Percentiles rank a stretch among this genome's conserved stretches.
Evolutionary conservation across 139 green algal species (phyloP).

Genomic region (Asterochloris erici): DNA sequence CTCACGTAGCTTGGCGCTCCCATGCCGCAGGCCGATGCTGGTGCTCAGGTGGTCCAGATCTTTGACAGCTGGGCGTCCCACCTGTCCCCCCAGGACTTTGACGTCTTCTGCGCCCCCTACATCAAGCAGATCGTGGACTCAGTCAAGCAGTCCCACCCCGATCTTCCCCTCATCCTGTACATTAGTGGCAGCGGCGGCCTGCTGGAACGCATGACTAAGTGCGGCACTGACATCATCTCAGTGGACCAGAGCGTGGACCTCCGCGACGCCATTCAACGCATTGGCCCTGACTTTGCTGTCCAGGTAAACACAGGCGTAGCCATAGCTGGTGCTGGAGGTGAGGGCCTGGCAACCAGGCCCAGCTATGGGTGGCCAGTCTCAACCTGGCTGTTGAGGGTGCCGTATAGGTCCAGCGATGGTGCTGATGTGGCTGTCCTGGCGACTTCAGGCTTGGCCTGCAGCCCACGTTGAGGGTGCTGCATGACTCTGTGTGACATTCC

Average conservation of each 20-base stretch:
- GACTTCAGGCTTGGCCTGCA: no score
- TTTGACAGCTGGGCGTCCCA: constrained; percentile 93
- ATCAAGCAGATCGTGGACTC: constrained; percentile 69
- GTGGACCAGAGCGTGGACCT: constrained; percentile 86
- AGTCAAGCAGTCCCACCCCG: constrained; percentile 55
- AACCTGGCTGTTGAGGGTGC: background rate
- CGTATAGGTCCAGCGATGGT: background rate
- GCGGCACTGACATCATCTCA: constrained; percentile 73
- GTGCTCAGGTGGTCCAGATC: constrained; percentile 89
- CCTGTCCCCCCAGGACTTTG: constrained; percentile 87
- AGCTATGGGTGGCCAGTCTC: background rate
- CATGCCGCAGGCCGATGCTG: constrained; percentile 62
- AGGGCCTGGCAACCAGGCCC: background rate
- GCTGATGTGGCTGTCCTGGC: background rate
- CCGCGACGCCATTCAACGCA: constrained; percentile 75
- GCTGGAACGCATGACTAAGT: constrained; percentile 90
- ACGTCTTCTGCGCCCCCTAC: constrained; percentile 86
- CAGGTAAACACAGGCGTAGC: constrained; percentile 46
- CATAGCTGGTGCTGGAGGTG: background rate
- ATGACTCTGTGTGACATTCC: background rate
- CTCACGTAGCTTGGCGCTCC: background rate
- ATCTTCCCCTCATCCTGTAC: constrained; percentile 94
- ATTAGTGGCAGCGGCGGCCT: constrained; percentile 85
- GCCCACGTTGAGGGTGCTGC: background rate
- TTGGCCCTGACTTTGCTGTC: constrained; percentile 74